These are phyloP conservation scores for Pestalotiopsis sp. DNA, from an alignment of 2,329 filamentous ascomycete species.

Conservation along the genomic window DNA sequence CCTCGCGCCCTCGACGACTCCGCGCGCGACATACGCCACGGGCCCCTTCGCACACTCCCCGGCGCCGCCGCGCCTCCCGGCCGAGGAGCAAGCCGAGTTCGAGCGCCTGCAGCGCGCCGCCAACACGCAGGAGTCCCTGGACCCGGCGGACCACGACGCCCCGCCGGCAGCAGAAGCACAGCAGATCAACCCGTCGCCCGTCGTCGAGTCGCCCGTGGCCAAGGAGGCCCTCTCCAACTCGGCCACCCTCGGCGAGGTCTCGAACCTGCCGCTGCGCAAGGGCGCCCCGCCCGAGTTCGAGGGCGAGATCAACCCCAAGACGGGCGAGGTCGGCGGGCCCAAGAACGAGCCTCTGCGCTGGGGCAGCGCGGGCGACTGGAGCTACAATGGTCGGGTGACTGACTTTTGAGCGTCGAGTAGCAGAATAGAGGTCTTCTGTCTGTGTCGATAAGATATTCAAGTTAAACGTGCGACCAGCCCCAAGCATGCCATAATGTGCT, in stretches of 20 bases:
- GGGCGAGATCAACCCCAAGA: slow-evolving; percentile 88
- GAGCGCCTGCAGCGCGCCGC: slow-evolving; percentile 69
- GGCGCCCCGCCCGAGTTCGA: slow-evolving; percentile 90
- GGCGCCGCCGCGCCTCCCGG: slow-evolving; percentile 79
- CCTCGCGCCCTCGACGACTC: not conserved
- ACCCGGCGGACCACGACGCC: slow-evolving; percentile 22
- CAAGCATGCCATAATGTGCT: too few relatives aligned
- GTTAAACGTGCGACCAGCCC: too few relatives aligned
- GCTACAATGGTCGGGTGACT: slow-evolving; percentile 91
- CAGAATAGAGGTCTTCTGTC: not conserved
- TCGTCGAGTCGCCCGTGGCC: slow-evolving; percentile 10
- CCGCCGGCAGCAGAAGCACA: not conserved
- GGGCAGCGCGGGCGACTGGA: slow-evolving; percentile 79
- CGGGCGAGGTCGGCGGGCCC: slow-evolving; percentile 91
- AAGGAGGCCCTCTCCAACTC: not conserved
- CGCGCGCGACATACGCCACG: not conserved
- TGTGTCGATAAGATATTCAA: not conserved
- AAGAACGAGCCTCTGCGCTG: slow-evolving; percentile 96
- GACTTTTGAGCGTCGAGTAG: slow-evolving; percentile 68
- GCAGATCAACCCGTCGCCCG: slow-evolving; percentile 2
- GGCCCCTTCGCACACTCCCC: slow-evolving; percentile 6
- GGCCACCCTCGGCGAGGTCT: slow-evolving; percentile 4
- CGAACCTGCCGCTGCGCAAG: slow-evolving; percentile 39
- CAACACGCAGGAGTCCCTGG: slow-evolving; percentile 34
- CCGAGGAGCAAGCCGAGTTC: slow-evolving; percentile 63